A percentile compares a stretch with the other conserved stretches of the same genome.
phyloP scores from a whole-genome alignment of 164 flowering plant genomes.

The Nymphaea colorata region DNA sequence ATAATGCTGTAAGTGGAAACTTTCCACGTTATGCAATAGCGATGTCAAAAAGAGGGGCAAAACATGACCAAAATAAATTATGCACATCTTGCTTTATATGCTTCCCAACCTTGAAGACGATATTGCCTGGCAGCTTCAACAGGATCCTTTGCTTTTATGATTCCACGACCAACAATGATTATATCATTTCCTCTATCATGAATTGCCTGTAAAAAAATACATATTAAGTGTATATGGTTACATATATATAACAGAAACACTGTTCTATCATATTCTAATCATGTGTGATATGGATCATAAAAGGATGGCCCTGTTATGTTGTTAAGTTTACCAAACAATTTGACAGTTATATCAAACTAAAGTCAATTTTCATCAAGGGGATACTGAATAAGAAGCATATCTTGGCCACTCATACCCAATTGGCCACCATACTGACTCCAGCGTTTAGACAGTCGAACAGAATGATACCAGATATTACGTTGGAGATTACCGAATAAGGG shows the following conservation, averaged over 20 bases:
- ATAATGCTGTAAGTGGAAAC: too few relatives aligned
- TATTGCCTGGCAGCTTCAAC: slow-evolving; percentile 70
- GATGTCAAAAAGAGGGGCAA: neutral
- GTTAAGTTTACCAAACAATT: too few relatives aligned
- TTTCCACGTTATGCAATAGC: too few relatives aligned
- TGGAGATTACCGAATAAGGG: slow-evolving; percentile 53
- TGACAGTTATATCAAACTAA: too few relatives aligned
- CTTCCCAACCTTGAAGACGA: slow-evolving; percentile 90
- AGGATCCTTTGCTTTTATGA: slow-evolving; percentile 77
- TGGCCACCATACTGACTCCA: too few relatives aligned
- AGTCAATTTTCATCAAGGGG: too few relatives aligned
- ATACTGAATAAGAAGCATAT: too few relatives aligned
- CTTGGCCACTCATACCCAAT: too few relatives aligned
- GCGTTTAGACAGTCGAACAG: too few relatives aligned
- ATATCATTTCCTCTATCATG: slow-evolving; percentile 87
- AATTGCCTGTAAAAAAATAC: slow-evolving; percentile 46
- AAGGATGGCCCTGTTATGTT: too few relatives aligned
- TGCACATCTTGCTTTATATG: slow-evolving; percentile 54
- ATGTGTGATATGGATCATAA: neutral
- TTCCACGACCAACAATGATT: slow-evolving; percentile 94
- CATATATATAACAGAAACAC: neutral
- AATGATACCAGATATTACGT: too few relatives aligned
- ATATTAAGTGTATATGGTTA: too few relatives aligned
- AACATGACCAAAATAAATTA: neutral
- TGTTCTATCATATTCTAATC: neutral